A percentile compares a stretch with the other conserved stretches of the same genome.
phyloP scores from a whole-genome alignment of 371 early-diverging fungal species.

The Sporodiniella umbellata region DNA sequence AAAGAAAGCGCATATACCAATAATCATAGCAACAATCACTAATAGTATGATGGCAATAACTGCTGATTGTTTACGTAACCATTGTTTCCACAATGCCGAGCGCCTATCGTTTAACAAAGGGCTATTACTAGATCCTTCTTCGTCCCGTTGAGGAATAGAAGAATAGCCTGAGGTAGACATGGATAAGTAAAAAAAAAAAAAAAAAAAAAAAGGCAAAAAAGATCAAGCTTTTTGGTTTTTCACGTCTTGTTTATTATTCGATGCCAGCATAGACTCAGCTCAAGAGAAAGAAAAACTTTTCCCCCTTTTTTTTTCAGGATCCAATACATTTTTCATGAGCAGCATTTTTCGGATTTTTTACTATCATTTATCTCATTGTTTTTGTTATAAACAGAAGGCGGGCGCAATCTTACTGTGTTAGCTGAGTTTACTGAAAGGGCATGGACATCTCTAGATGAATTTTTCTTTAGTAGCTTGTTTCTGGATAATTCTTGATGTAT shows the following conservation, averaged over 20 bases:
- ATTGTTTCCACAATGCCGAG: neutral
- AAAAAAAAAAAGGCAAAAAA: neutral
- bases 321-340: neutral
- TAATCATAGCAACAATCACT: neutral
- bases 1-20: constrained; percentile 2
- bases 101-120: neutral
- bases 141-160: constrained; percentile 6
- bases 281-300: neutral
- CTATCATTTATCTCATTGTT: neutral
- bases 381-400: constrained; percentile 8
- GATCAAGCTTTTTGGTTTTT: neutral
- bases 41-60: constrained; percentile 1
- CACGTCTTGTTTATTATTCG: too few relatives aligned
- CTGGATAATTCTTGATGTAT: constrained; percentile 15
- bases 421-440: constrained; percentile 5
- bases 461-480: constrained; percentile 12
- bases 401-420: constrained; percentile 6
- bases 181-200: neutral
- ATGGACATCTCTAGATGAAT: constrained; percentile 3
- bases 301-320: neutral
- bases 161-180: constrained; percentile 4
- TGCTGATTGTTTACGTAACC: constrained; percentile 1
- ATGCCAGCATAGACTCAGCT: neutral
- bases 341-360: neutral
- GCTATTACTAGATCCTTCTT: constrained; percentile 4